A percentile compares a stretch with the other conserved stretches of the same genome.
Evolutionary conservation across 2,329 filamentous ascomycete genomes (phyloP).

Genomic region (Leptosphaerulina australis): DNA sequence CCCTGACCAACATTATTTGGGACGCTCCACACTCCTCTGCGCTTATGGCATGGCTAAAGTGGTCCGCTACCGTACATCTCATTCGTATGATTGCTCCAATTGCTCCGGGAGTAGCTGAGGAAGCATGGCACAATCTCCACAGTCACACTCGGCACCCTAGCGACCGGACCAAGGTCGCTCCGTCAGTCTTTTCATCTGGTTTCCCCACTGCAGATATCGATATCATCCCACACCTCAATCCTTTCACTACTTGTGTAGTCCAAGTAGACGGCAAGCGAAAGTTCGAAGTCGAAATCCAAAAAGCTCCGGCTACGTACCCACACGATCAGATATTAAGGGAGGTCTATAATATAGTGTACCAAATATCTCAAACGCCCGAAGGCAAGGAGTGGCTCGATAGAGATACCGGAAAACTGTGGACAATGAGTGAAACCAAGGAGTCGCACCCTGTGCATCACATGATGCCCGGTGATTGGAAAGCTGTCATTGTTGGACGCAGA

Average conservation of each 20-base stretch:
- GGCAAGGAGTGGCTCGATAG: slow-evolving; percentile 61
- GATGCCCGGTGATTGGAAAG: slow-evolving; percentile 51
- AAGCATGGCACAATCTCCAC: slow-evolving; percentile 73
- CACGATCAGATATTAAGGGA: neutral
- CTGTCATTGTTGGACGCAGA: slow-evolving; percentile 71
- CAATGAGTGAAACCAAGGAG: slow-evolving; percentile 17
- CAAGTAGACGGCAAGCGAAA: slow-evolving; percentile 81
- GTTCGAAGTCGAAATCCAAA: slow-evolving; percentile 69
- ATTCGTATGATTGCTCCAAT: slow-evolving; percentile 79
- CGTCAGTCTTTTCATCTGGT: slow-evolving; percentile 52
- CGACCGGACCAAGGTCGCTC: neutral
- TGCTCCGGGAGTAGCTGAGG: slow-evolving; percentile 78
- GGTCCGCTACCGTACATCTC: slow-evolving; percentile 61
- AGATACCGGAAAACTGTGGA: slow-evolving; percentile 44
- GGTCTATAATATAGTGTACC: slow-evolving; percentile 63
- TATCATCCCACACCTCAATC: slow-evolving; percentile 58
- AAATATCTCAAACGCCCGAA: slow-evolving; percentile 66
- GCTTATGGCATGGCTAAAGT: slow-evolving; percentile 53
- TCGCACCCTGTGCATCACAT: slow-evolving; percentile 2
- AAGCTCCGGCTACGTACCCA: slow-evolving; percentile 51
- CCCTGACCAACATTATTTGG: slow-evolving; percentile 69
- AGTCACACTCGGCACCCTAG: slow-evolving; percentile 11
- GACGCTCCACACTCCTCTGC: slow-evolving; percentile 40
- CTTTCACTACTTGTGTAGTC: slow-evolving; percentile 66
- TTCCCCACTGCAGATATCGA: slow-evolving; percentile 65